Base-by-base conservation (phyloP, 148 eudicot genomes). In the Rhododendron griersonianum region DNA sequence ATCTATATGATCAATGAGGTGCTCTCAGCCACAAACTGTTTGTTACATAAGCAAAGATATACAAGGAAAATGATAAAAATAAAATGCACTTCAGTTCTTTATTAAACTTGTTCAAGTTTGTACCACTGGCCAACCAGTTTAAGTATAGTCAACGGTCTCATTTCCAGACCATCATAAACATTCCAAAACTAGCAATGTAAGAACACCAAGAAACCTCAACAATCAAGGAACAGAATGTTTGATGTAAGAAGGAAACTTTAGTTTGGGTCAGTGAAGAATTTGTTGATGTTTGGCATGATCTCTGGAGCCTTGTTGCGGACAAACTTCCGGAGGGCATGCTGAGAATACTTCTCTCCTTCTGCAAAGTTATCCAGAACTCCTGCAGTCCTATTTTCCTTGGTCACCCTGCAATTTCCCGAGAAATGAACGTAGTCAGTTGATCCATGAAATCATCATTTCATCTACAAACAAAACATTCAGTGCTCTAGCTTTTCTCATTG, bases 271-370 rank as follows among this genome's bases (percentile, higher is more conserved):
- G 92, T 47, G 80, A 96, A 94, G 90, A 94, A 96, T 9, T 78
- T 86, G 91, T 94, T 94, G 87, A 96, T 57, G 81, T 90, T 69
- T 84, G 98, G 98, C 96, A 96, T 94, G 90, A 96, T 93, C 90
- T 96, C 95, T 0, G 96, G 91, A 44, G 94, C 41, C 94, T 82
- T 93, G 80, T 86, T 86, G 69, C 96, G 96, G 73, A 93, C 98
- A 90, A 84, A 96, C 90, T 90, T 94, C 88, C 98, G 88, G 59
- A 96, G 53, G n/a, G 85, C 28, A 86, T 95, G 94, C 85, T 93
- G 86, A 4, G 93, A 81, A 21, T 96, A 96, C 86, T 85, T 93
- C 88, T 94, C 94, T 33, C 98, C 98, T 86, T 96, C 98, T 10
- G 84, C 86, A 83, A 77, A 84, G 86, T 94, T 96, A 1, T 96